phyloP scores from a whole-genome alignment of 495 filamentous ascomycete genomes.

The Aspergillus avenaceus region DNA sequence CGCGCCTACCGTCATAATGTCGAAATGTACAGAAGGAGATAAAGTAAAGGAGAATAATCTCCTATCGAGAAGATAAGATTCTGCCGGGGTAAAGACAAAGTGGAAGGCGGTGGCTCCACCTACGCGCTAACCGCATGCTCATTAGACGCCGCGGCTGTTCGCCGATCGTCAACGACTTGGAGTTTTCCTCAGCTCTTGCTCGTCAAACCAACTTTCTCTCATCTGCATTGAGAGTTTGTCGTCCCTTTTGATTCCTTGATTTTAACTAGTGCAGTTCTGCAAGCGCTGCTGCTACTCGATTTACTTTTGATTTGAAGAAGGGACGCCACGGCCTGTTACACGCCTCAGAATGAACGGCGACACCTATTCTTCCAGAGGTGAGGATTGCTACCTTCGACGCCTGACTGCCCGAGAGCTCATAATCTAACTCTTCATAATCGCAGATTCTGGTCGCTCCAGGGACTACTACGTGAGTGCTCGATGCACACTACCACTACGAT shows the following conservation, averaged over 20 bases:
- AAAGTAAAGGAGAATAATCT: not conserved
- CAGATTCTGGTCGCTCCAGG: slow-evolving; percentile 66
- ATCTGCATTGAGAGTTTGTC: not conserved
- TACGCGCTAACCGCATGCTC: slow-evolving; percentile 13
- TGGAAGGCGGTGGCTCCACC: slow-evolving; percentile 25
- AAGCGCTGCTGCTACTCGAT: not conserved
- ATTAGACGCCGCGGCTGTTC: slow-evolving; percentile 10
- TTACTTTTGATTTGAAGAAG: no score
- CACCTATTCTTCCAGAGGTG: slow-evolving; percentile 77
- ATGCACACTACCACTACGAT: not conserved
- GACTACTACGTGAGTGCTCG: slow-evolving; percentile 62
- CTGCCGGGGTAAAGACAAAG: slow-evolving; percentile 15
- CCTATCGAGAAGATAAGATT: slow-evolving; percentile 8
- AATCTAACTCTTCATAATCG: slow-evolving; percentile 22
- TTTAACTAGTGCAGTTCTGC: not conserved
- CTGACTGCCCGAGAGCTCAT: not conserved
- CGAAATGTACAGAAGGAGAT: not conserved
- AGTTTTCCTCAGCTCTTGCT: slow-evolving; percentile 19
- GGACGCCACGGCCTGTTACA: no score
- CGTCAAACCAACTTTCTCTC: not conserved
- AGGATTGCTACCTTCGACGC: slow-evolving; percentile 11
- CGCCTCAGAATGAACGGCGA: slow-evolving; percentile 85
- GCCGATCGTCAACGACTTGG: slow-evolving; percentile 19
- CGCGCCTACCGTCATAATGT: slow-evolving; percentile 24
- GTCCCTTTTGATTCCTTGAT: not conserved